phyloP scores from a whole-genome alignment of 2,329 filamentous ascomycete genomes.

The Hymenoscyphus occultus region DNA sequence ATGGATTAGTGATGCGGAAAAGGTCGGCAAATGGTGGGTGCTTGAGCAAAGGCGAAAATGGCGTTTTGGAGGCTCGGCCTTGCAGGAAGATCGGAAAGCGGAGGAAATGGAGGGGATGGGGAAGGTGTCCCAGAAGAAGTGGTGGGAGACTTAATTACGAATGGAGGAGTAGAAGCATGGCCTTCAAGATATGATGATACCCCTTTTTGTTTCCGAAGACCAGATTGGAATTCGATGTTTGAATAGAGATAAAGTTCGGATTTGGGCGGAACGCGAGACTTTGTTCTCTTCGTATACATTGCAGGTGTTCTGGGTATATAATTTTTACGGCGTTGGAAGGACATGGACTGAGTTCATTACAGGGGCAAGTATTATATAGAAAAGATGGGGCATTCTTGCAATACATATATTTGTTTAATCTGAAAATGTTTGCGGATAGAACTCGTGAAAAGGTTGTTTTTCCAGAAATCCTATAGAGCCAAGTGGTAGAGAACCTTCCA shows the following conservation, averaged over 20 bases:
- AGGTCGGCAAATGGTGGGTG: conserved; percentile 41
- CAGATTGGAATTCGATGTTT: background rate
- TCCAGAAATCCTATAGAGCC: too few relatives aligned
- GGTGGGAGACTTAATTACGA: conserved; percentile 25
- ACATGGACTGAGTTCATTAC: background rate
- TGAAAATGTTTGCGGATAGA: background rate
- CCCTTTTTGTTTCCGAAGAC: background rate
- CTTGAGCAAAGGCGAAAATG: conserved; percentile 34
- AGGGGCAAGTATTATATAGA: background rate
- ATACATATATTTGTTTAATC: background rate
- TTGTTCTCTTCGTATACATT: background rate
- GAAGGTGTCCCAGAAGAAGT: conserved; percentile 28
- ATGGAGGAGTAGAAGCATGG: background rate
- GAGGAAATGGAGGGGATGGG: conserved; percentile 27
- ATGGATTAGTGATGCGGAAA: conserved; percentile 39
- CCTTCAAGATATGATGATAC: conserved; percentile 5
- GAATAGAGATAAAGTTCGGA: background rate
- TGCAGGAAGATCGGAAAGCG: conserved; percentile 28
- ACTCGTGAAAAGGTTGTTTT: background rate
- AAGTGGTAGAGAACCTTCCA: too few relatives aligned
- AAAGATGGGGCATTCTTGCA: background rate
- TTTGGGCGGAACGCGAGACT: background rate
- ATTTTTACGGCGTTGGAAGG: too few relatives aligned
- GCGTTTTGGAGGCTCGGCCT: conserved; percentile 26
- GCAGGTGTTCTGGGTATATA: background rate